Conservation (phyloP, 2,329 filamentous ascomycete genomes). For the Colletotrichum eleusines region DNA sequence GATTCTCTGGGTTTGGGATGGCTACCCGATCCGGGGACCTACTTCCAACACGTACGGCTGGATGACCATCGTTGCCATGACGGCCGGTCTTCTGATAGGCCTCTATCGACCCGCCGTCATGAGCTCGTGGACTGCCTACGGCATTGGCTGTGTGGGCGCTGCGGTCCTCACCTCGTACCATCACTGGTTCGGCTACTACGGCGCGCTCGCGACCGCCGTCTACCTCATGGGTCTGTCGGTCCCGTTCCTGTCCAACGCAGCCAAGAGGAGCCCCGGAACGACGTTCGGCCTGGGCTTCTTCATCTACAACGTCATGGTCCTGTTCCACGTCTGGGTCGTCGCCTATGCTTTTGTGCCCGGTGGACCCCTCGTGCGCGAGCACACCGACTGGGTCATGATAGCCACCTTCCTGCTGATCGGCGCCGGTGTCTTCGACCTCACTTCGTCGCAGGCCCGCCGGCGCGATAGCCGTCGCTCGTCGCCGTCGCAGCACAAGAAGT, state of each 20-base stretch:
- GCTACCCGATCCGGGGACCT: slow-evolving; percentile 90
- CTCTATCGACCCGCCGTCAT: slow-evolving; percentile 77
- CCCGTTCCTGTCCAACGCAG: slow-evolving; percentile 79
- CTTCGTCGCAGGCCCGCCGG: slow-evolving; percentile 61
- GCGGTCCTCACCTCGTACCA: slow-evolving; percentile 79
- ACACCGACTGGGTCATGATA: slow-evolving; percentile 95
- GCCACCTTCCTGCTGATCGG: slow-evolving; percentile 87
- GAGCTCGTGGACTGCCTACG: slow-evolving; percentile 83
- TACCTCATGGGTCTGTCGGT: slow-evolving; percentile 87
- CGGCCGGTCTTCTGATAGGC: slow-evolving; percentile 81
- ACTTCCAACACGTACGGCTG: slow-evolving; percentile 91
- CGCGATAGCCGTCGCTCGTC: slow-evolving; percentile 52
- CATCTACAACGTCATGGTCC: slow-evolving; percentile 90
- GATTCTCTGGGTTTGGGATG: slow-evolving; percentile 99
- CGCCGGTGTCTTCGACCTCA: slow-evolving; percentile 82
- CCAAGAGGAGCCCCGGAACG: slow-evolving; percentile 79
- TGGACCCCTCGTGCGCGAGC: slow-evolving; percentile 90
- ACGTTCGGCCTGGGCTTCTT: slow-evolving; percentile 92
- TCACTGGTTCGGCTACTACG: slow-evolving; percentile 92
- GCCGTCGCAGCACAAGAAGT: slow-evolving; percentile 62
- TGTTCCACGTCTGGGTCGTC: slow-evolving; percentile 99
- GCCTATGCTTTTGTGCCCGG: slow-evolving; percentile 98
- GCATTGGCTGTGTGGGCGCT: slow-evolving; percentile 82
- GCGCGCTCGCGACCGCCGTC: slow-evolving; percentile 78
- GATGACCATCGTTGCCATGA: slow-evolving; percentile 89